These are phyloP conservation scores for Trichoderma koningiopsis DNA, from an alignment of 2,329 filamentous ascomycete species.

Conservation along the genomic window DNA sequence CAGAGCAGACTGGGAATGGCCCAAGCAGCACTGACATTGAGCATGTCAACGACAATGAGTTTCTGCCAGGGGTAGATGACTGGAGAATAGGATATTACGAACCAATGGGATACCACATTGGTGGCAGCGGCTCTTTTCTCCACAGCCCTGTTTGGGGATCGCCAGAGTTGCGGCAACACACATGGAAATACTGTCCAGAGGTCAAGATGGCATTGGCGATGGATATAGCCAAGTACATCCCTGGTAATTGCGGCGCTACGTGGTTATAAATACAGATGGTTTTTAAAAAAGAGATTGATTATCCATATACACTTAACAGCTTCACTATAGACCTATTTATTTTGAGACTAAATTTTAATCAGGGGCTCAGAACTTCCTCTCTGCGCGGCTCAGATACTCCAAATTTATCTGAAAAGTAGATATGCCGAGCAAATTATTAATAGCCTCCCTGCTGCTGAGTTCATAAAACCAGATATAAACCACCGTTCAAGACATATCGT, in stretches of 20 bases:
- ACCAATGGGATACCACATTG: constrained; percentile 62
- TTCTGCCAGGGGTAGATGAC: constrained; percentile 49
- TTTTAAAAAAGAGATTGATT: neutral
- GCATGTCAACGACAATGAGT: constrained; percentile 35
- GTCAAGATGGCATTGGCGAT: constrained; percentile 60
- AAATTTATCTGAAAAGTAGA: neutral
- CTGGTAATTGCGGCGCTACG: constrained; percentile 46
- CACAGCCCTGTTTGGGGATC: constrained; percentile 53
- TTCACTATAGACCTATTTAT: neutral
- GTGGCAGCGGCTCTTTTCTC: constrained; percentile 50
- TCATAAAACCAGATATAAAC: neutral
- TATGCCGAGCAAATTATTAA: neutral
- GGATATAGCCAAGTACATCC: constrained; percentile 55
- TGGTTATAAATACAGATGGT: constrained; percentile 21
- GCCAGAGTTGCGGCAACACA: constrained; percentile 49
- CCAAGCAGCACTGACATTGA: constrained; percentile 26
- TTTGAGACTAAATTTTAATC: neutral
- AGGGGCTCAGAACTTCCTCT: neutral
- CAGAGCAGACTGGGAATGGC: constrained; percentile 30
- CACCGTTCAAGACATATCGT: neutral
- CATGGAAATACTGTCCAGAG: constrained; percentile 61
- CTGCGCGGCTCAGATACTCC: neutral
- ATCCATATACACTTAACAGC: neutral
- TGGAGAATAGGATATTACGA: constrained; percentile 57
- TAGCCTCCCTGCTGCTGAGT: neutral